Evolutionary conservation across 192 early-diverging fungal genomes (phyloP).

Genomic region (Linnemannia zychae): DNA sequence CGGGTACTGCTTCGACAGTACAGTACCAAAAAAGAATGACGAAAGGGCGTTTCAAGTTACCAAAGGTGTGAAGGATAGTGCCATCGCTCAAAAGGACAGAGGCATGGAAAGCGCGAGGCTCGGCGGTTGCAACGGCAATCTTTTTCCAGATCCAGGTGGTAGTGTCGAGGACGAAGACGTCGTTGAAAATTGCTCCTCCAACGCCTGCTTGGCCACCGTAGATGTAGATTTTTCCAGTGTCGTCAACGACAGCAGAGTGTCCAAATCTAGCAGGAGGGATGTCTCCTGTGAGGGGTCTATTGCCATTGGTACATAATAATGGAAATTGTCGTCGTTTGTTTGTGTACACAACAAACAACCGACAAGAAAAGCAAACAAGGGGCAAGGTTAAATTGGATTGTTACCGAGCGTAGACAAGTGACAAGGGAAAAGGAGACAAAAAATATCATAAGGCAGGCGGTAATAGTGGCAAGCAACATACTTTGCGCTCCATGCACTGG

Average conservation of each 20-base stretch:
- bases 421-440: not conserved
- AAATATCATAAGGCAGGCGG: not conserved
- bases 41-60: not conserved
- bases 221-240: constrained; percentile 13
- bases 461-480: not conserved
- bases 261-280: constrained; percentile 15
- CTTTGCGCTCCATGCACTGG: not conserved
- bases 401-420: not conserved
- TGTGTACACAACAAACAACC: not conserved
- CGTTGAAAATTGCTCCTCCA: not conserved
- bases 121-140: not conserved
- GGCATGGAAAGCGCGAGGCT: constrained; percentile 42
- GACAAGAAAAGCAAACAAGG: not conserved
- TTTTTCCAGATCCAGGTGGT: constrained; percentile 30
- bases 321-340: not conserved
- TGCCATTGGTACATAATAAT: not conserved
- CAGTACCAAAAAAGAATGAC: not conserved
- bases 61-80: constrained; percentile 35
- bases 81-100: constrained; percentile 21
- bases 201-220: constrained; percentile 22
- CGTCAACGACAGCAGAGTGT: constrained; percentile 18
- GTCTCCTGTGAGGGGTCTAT: constrained; percentile 3
- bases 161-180: constrained; percentile 22
- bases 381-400: constrained; percentile 2
- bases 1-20: not conserved